A percentile compares a stretch with the other conserved stretches of the same genome.
These are phyloP conservation scores for Gynochthodes officinalis DNA, from an alignment of 257 asterid genomes.

Conservation along the genomic window DNA sequence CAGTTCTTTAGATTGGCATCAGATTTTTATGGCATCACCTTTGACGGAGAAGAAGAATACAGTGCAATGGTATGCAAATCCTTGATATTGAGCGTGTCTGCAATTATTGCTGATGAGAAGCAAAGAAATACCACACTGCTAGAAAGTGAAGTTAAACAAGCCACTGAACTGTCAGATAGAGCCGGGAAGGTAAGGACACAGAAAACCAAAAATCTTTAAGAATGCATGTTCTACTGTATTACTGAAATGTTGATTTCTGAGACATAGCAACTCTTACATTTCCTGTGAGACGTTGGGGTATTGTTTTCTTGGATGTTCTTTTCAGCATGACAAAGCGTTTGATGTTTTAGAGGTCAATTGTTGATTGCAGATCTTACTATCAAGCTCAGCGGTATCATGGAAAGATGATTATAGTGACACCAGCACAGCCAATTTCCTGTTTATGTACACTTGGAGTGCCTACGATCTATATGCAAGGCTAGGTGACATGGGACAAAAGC, in stretches of 20 bases:
- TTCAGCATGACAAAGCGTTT: background rate
- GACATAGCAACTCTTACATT: background rate
- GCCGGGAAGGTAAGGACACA: slow-evolving; percentile 74
- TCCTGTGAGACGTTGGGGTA: background rate
- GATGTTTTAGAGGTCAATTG: slow-evolving; percentile 1
- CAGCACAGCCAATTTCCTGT: slow-evolving; percentile 51
- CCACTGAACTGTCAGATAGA: slow-evolving; percentile 61
- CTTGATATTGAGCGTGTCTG: slow-evolving; percentile 61
- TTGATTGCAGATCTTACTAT: slow-evolving; percentile 55
- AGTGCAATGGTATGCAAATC: slow-evolving; percentile 70
- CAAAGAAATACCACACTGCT: slow-evolving; percentile 40
- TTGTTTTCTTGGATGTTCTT: background rate
- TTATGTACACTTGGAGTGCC: slow-evolving; percentile 83
- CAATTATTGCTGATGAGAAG: slow-evolving; percentile 71
- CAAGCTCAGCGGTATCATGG: slow-evolving; percentile 33
- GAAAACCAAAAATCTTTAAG: background rate
- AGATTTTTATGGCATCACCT: slow-evolving; percentile 47
- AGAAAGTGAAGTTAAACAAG: slow-evolving; percentile 69
- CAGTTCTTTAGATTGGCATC: slow-evolving; percentile 84
- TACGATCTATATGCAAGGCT: slow-evolving; percentile 68
- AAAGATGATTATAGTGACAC: slow-evolving; percentile 34
- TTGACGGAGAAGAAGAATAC: slow-evolving; percentile 49
- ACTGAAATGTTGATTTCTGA: background rate
- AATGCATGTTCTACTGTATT: background rate
- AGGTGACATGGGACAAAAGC: slow-evolving; percentile 57